These are phyloP conservation scores for Coemansia sp. DNA, from an alignment of 192 early-diverging fungal genomes.

Conservation along the genomic window DNA sequence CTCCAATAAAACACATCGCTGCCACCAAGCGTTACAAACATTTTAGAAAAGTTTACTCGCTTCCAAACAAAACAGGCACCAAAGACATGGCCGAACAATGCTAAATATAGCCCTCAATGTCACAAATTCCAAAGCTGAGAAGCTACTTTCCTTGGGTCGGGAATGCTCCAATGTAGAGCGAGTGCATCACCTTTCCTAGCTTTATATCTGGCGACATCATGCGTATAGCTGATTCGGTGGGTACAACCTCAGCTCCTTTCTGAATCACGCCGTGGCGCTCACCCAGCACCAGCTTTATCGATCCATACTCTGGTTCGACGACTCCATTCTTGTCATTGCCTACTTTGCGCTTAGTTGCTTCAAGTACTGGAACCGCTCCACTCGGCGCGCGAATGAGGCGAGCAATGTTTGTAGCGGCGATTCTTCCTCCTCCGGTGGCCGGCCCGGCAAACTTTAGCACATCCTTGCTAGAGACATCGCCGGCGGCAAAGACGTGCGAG, in stretches of 20 bases:
- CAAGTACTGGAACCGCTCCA: neutral
- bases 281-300: slow-evolving; percentile 47
- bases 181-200: slow-evolving; percentile 31
- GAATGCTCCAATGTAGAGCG: slow-evolving; percentile 19
- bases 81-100: neutral
- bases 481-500: slow-evolving; percentile 71
- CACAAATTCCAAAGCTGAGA: neutral
- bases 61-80: neutral
- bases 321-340: neutral
- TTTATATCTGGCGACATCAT: slow-evolving; percentile 44
- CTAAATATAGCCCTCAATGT: neutral
- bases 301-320: slow-evolving; percentile 3
- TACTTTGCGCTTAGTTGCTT: neutral
- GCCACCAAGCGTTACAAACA: neutral
- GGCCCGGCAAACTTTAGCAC: slow-evolving; percentile 39
- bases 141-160: slow-evolving; percentile 7
- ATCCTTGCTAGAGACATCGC: slow-evolving; percentile 61
- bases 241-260: slow-evolving; percentile 24
- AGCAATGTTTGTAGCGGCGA: slow-evolving; percentile 34
- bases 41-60: neutral
- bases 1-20: neutral
- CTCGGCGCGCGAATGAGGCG: slow-evolving; percentile 21
- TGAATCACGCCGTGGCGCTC: slow-evolving; percentile 40
- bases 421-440: slow-evolving; percentile 22
- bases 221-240: slow-evolving; percentile 28